A percentile compares a stretch with the other conserved stretches of the same genome.
These are phyloP conservation scores for Ustilago crameri DNA, from an alignment of 1,284 basidiomycete species.

Conservation along the genomic window DNA sequence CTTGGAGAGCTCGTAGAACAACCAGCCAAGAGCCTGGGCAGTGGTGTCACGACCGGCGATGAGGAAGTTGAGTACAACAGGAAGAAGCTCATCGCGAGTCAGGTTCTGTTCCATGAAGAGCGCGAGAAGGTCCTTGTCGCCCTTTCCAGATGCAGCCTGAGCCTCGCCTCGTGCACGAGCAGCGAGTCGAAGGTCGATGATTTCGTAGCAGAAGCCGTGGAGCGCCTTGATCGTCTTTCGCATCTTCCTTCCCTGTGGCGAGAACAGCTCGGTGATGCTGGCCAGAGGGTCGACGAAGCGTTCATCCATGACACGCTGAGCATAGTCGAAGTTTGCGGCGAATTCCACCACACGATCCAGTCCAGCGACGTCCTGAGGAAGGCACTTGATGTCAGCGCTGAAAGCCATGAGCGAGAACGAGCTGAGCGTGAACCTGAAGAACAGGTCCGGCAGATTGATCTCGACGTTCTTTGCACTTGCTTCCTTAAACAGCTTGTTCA, in stretches of 20 bases:
- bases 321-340: conserved; percentile 65
- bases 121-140: conserved; percentile 66
- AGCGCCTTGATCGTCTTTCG: conserved; percentile 34
- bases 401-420: conserved; percentile 58
- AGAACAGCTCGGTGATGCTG: conserved; percentile 50
- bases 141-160: conserved; percentile 37
- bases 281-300: conserved; percentile 50
- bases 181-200: conserved; percentile 49
- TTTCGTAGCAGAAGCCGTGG: conserved; percentile 46
- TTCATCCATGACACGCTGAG: conserved; percentile 60
- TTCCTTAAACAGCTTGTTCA: conserved; percentile 33
- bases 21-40: conserved; percentile 56
- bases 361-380: conserved; percentile 39
- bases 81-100: conserved; percentile 62
- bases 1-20: conserved; percentile 52
- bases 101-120: conserved; percentile 70
- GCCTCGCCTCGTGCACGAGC: conserved; percentile 33
- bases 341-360: conserved; percentile 61
- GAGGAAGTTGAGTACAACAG: conserved; percentile 59
- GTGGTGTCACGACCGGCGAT: conserved; percentile 61
- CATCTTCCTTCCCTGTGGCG: conserved; percentile 45
- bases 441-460: conserved; percentile 53
- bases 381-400: conserved; percentile 45
- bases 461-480: conserved; percentile 16
- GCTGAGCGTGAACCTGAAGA: conserved; percentile 58